phyloP scores from a whole-genome alignment of 768 basidiomycete species.

The Mycena polygramma region DNA sequence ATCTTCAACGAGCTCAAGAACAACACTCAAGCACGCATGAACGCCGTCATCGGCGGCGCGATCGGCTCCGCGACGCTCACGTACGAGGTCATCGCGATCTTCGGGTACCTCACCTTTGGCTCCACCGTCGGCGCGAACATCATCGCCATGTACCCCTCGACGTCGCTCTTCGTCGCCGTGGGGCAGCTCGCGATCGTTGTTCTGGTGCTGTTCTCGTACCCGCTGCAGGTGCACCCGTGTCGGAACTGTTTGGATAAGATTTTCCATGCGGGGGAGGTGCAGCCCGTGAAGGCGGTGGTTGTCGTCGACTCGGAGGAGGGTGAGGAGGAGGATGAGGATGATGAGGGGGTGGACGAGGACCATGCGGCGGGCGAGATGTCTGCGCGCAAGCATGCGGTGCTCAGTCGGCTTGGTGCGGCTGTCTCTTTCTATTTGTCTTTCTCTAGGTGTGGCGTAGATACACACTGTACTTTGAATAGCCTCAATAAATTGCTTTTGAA shows the following conservation, averaged over 20 bases:
- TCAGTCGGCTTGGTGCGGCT: no score
- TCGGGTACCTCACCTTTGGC: slow-evolving; percentile 96
- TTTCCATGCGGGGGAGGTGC: slow-evolving; percentile 62
- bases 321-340: slow-evolving; percentile 59
- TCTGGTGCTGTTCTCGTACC: slow-evolving; percentile 93
- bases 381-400: slow-evolving; percentile 71
- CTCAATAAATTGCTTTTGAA: no score
- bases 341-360: slow-evolving; percentile 63
- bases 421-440: no score
- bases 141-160: slow-evolving; percentile 94
- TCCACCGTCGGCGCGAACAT: slow-evolving; percentile 92
- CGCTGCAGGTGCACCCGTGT: slow-evolving; percentile 94
- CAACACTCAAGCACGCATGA: slow-evolving; percentile 88
- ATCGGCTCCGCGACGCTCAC: slow-evolving; percentile 87
- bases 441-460: no score
- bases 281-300: slow-evolving; percentile 43
- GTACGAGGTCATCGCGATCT: slow-evolving; percentile 90
- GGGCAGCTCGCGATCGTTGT: slow-evolving; percentile 94
- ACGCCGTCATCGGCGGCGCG: slow-evolving; percentile 86
- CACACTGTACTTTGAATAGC: no score
- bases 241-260: slow-evolving; percentile 93
- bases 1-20: slow-evolving; percentile 91
- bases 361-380: slow-evolving; percentile 75
- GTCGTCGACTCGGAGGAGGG: slow-evolving; percentile 56
- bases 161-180: slow-evolving; percentile 91